A percentile compares a stretch with the other conserved stretches of the same genome.
These are phyloP conservation scores for Plasmopara halstedii DNA, from an alignment of 352 stramenopile species.

Conservation along the genomic window DNA sequence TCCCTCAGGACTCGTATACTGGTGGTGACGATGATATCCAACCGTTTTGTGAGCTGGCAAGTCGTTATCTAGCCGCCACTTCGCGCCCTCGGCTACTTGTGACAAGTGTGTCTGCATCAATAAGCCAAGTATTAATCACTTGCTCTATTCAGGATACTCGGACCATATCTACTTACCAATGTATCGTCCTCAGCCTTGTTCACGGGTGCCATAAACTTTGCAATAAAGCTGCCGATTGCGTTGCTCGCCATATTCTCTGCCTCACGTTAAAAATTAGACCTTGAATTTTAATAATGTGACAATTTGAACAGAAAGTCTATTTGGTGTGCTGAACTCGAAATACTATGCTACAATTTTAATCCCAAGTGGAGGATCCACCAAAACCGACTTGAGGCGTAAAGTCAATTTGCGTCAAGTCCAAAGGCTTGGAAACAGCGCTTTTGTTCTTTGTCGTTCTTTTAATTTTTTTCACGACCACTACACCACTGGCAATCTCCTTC, in stretches of 20 bases:
- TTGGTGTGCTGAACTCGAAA: slow-evolving; percentile 16
- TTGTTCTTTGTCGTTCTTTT: slow-evolving; percentile 58
- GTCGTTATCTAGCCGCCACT: slow-evolving; percentile 67
- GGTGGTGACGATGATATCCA: slow-evolving; percentile 49
- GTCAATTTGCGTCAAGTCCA: slow-evolving; percentile 56
- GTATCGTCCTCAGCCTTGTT: slow-evolving; percentile 36
- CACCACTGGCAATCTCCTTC: slow-evolving; percentile 66
- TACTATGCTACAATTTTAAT: slow-evolving; percentile 32
- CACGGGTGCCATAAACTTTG: slow-evolving; percentile 59
- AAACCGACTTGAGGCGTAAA: slow-evolving; percentile 61
- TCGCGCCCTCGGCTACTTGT: slow-evolving; percentile 39
- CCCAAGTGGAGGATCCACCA: slow-evolving; percentile 64
- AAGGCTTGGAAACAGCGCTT: slow-evolving; percentile 8
- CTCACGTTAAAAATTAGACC: slow-evolving; percentile 7
- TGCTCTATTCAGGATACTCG: background rate
- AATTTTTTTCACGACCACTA: slow-evolving; percentile 70
- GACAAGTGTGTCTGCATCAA: slow-evolving; percentile 40
- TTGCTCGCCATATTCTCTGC: slow-evolving; percentile 50
- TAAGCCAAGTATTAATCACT: background rate
- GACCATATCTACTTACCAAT: slow-evolving; percentile 25
- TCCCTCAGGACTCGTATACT: slow-evolving; percentile 56
- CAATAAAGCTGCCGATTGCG: slow-evolving; percentile 55
- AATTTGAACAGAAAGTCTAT: slow-evolving; percentile 12
- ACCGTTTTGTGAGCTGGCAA: slow-evolving; percentile 38
- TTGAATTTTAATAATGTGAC: slow-evolving; percentile 1